Evolutionary conservation across 371 early-diverging fungal genomes (phyloP), one percentile per base, ranked within the genome.

Genomic region (Rhizomucor pusillus): DNA sequence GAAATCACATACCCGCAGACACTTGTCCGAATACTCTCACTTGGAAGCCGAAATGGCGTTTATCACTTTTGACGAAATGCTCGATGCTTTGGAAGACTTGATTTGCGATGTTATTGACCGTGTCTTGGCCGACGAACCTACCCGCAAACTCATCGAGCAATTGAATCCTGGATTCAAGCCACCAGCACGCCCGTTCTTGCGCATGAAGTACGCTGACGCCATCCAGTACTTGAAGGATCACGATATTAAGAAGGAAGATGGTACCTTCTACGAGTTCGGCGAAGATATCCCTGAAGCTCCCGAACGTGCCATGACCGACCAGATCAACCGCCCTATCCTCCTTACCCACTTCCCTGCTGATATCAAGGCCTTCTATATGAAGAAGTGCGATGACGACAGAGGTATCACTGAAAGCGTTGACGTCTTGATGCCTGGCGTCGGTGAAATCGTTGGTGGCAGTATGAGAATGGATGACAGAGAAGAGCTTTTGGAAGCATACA

Each of bases 331-430:
- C 56, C 99, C 99, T 46, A 96, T 99, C 50, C 86, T 99, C 66
- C 77, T 99, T 51, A 93, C 92, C 71, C 88, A 92, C 52, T 99
- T 99, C 91, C 99, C 99, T 34, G 93, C 87, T 20, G 95, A 95
- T 54, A 96, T 98, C 81, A 99, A 99, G 87, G 82, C 92, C n/a
- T 99, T 99, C 86, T 99, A 99, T 80, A 99, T 99, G 99, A 94
- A 92, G 71, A 82, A 88, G 48, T 90, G 89, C 67, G 81, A 82
- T 48, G 87, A 91, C 13, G 92, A 95, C 63, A 76, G 72, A 23
- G 77, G 90, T 4, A 80, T 95, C 40, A 99, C 99, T 13, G 97
- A 99, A 80, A 91, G 91, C 60, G 95, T 97, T 25, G 99, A 99
- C 78, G 88, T 99, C 33, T 85, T 99, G 66, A 98, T 99, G 91